A percentile compares a stretch with the other conserved stretches of the same genome.
Evolutionary conservation across 352 stramenopile genomes (phyloP).

Genomic region (Blastocystis sp.): DNA sequence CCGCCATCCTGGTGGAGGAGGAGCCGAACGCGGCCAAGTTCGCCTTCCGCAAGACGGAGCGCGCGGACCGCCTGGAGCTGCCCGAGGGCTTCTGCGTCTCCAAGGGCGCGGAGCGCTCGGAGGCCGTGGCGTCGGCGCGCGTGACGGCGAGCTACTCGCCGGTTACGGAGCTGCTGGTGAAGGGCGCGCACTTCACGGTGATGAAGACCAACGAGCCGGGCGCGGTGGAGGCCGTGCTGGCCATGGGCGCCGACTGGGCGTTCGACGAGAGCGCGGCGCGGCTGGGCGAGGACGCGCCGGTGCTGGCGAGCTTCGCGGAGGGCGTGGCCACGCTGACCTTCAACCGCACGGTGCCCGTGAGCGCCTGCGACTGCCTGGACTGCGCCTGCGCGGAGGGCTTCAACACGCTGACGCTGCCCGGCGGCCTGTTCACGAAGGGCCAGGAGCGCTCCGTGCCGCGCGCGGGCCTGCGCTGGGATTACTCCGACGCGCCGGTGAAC

Average conservation of each 20-base stretch:
- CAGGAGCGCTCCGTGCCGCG: neutral
- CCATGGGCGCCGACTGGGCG: constrained; percentile 1
- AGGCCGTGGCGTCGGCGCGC: neutral
- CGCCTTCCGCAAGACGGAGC: neutral
- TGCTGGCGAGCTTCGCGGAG: neutral
- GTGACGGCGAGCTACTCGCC: neutral
- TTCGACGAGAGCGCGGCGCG: neutral
- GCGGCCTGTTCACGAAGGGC: constrained; percentile 31
- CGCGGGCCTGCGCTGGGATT: neutral
- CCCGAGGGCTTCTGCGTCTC: constrained; percentile 28
- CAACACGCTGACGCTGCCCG: neutral
- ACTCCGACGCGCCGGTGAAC: neutral
- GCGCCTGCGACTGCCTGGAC: neutral
- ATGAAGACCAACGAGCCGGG: constrained; percentile 18
- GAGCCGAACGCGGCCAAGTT: neutral
- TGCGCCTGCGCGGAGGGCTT: neutral
- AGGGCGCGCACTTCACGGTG: constrained; percentile 4
- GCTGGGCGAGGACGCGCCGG: neutral
- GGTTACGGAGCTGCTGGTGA: neutral
- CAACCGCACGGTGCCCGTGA: neutral
- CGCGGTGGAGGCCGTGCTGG: neutral
- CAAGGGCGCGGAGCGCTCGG: neutral
- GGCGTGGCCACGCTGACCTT: neutral
- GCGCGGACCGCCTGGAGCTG: neutral
- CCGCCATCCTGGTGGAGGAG: neutral